Conservation (phyloP, 768 basidiomycete genomes). For the Rhizopogon rudus region DNA sequence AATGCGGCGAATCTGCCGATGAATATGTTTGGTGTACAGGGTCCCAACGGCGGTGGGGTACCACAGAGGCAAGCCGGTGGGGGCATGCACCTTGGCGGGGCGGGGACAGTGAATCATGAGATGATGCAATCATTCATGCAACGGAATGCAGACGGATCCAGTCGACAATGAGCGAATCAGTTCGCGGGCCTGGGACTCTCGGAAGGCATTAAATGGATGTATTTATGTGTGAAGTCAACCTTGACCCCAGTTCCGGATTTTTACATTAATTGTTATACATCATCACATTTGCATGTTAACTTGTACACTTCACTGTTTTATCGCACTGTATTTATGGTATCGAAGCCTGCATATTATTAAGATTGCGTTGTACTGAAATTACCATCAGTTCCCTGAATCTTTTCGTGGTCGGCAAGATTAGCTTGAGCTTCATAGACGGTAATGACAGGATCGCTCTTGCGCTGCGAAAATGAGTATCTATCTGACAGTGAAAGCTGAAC, state of each 20-base stretch:
- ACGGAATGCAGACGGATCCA: constrained; percentile 26
- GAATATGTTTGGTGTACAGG: constrained; percentile 14
- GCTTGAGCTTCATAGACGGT: constrained; percentile 88
- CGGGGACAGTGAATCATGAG: constrained; percentile 30
- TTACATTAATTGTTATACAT: background rate
- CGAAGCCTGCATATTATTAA: constrained; percentile 4
- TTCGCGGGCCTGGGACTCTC: background rate
- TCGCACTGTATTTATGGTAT: background rate
- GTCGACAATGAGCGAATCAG: constrained; percentile 13
- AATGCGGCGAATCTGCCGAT: constrained; percentile 8
- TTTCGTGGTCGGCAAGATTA: constrained; percentile 83
- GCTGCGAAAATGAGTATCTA: constrained; percentile 35
- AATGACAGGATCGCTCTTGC: constrained; percentile 72
- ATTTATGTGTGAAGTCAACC: background rate
- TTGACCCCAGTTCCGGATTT: background rate
- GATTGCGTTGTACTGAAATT: constrained; percentile 44
- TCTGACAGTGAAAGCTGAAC: background rate
- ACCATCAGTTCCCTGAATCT: constrained; percentile 76
- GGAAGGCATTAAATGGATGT: too few species aligned
- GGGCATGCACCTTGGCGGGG: constrained; percentile 19
- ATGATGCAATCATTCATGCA: constrained; percentile 46
- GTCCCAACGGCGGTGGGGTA: background rate
- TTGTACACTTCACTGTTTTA: background rate
- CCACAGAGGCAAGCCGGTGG: constrained; percentile 7
- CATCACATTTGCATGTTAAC: background rate